Evolutionary conservation across 169 alveolate genomes (phyloP), one percentile per base, ranked within the genome.

Genomic region (Plasmodium inui): DNA sequence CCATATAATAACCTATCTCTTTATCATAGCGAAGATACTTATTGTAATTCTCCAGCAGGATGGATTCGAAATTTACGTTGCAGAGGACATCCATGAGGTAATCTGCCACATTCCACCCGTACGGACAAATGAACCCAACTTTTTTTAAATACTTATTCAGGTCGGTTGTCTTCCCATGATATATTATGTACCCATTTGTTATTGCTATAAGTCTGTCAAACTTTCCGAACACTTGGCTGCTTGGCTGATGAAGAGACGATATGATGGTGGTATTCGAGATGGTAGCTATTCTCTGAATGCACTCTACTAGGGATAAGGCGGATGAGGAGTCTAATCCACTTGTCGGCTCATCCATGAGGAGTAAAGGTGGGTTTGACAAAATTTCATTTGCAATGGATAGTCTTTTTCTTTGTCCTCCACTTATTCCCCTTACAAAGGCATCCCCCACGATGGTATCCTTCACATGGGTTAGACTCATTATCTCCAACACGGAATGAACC

Each of bases 261-360:
- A 96, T 91, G 8, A 95, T 93, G 5, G 97, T 95, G 7, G 95
- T 92, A 12, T 96, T 72, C 50, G 92, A 80, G 0, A 81, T 79
- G 28, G 55, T 73, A 12, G 97, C 92, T 34, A 91, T 78, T 57
- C 79, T 82, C 73, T 94, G 93, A 37, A 95, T 92, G 57, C 95
- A 82, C 53, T 83, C 92, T 39, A 95, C 81, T 72, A 96, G 46
- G 41, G 95, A 96, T 61, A 93, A 91, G 12, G 98, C 96, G 7
- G 96, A 90, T 76, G 97, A 92, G 37, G 98, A 96, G 93, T 98
- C 99, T 82, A 98, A 91, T 3, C 98, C 99, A 34, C 98, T 96
- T 5, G 98, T 97, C 22, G 99, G 99, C 50, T 97, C 98, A 93
- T 97, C 98, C 93, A 98, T 96, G 72, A 97, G 95, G 41, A 97